Base-by-base conservation (phyloP, 2,329 filamentous ascomycete species). In the Rachicladosporium sp. region DNA sequence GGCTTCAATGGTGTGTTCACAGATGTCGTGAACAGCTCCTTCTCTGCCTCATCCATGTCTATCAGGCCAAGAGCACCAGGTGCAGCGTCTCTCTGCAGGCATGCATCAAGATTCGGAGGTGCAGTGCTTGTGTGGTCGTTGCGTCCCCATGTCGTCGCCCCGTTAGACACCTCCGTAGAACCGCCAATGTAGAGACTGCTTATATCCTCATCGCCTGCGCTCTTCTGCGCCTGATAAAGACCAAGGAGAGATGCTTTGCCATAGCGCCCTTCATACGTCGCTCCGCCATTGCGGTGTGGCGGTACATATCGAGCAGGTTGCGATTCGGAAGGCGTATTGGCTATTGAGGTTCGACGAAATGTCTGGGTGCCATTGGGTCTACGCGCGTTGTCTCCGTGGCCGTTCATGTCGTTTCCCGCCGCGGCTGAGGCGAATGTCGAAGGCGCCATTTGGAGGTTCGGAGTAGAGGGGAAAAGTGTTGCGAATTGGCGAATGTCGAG, bases 1-100 rank as follows among this genome's bases (percentile, higher is more conserved):
- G 84, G 82, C 63, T 96, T 96, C 50, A 95, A 69, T 29, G 87
- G 82, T 29, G 91, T 95, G 61, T 96, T 98, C 57, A 98, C 87
- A 47, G 93, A 91, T 37, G 74, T 76, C 37, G 77, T 65, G 62
- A 95, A 95, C 46, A 82, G 68, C 82, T 80, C 74, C 63, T 67
- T 73, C 61, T 80, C 77, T 38, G 78, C 74, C 35, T 79, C 74
- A 27, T 69, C 73, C 75, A 93, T 77, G 33, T 82, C 78, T 45
- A 76, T 70, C 47, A 94, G 60, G 23, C 77, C 78, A 47, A 95
- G 68, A 5, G 88, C 86, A 47, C 75, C 72, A 33, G 77, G 70
- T 38, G 73, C 71, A 15, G 83, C 86, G 43, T 73, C 71, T 43
- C 73, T 64, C 55, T 93, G 84, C 91, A 89, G 98, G 60, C 88